Conservation (phyloP, 805 yeast genomes). For the Candida gorgasii region DNA sequence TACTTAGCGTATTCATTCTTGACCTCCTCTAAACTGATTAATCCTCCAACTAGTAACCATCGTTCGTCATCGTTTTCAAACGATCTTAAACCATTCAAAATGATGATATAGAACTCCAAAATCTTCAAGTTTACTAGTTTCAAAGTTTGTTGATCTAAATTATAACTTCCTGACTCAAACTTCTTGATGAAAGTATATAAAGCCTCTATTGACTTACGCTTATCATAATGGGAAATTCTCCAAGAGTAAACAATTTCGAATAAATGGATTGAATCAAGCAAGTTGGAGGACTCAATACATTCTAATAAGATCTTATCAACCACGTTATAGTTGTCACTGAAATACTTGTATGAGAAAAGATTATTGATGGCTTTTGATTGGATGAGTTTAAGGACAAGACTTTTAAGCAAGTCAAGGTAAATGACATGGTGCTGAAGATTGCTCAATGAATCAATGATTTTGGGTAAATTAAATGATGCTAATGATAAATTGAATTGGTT, state of each 20-base stretch:
- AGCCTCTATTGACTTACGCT: conserved; percentile 40
- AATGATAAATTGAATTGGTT: conserved; percentile 12
- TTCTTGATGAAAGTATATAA: conserved; percentile 38
- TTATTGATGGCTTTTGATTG: conserved; percentile 21
- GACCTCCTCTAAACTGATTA: conserved; percentile 31
- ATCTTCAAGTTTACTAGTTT: conserved; percentile 39
- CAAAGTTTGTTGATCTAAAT: conserved; percentile 10
- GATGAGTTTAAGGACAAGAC: conserved; percentile 28
- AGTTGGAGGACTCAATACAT: conserved; percentile 28
- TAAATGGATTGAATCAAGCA: conserved; percentile 30
- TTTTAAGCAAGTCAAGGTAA: conserved; percentile 16
- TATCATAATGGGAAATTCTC: conserved; percentile 37
- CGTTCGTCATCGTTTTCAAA: conserved; percentile 34
- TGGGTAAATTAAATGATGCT: conserved; percentile 5
- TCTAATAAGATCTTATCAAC: conserved; percentile 35
- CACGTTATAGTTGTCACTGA: conserved; percentile 25
- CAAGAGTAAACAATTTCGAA: conserved; percentile 43
- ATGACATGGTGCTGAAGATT: neutral
- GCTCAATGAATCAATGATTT: neutral
- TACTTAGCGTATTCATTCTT: conserved; percentile 35
- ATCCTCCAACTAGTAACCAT: conserved; percentile 33
- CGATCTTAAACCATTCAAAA: conserved; percentile 38
- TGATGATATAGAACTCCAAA: conserved; percentile 43
- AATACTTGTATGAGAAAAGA: conserved; percentile 24
- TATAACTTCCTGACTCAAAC: conserved; percentile 27